Base-by-base conservation (phyloP, 2,329 filamentous ascomycete species). In the Claviceps lovelessii region DNA sequence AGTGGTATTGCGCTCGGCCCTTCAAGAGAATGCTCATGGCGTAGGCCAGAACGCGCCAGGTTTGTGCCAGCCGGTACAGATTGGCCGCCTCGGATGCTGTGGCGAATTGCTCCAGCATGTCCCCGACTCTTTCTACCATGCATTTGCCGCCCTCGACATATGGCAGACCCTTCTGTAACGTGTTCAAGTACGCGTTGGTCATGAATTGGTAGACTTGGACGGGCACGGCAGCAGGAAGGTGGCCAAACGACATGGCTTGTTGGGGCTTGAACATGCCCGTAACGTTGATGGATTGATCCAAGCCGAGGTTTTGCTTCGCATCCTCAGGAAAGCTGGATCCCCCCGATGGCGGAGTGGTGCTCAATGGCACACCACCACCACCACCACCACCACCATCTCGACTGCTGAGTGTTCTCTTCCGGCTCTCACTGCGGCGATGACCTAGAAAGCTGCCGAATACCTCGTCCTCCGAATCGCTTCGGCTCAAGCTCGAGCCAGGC, bases 381-480 rank as follows among this genome's bases (percentile, higher is more conserved):
- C 64, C 66, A 11, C 75, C 23, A 23, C 23, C 66, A 11, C 75
- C 69, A 13, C 64, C 66, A 11, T 74, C 70, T 51, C 76, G 73
- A 45, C 68, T 67, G 58, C 72, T 75, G 2, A 68, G 61, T 49
- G 73, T 68, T 23, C 76, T 72, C 59, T 69, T 72, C 56, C 73
- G 68, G 46, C 68, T 62, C 17, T 58, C 62, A 42, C 67, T 70
- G 51, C 67, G 70, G 55, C 68, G 72, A 8, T 77, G 69, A 0
- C 76, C 76, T 2, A 84, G 66, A 61, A 85, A 84, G 57, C 73
- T 81, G 3, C 77, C 78, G 6, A 83, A 71, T 0, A 79, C 78
- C 52, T 85, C 81, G 58, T 84, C 81, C 61, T 85, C 81, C 0
- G 81, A 85, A 59, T 84, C 81, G 59, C 80, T 84, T 49, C 76